Base-by-base conservation (phyloP, 257 asterid genomes). In the Solanum dulcamara region DNA sequence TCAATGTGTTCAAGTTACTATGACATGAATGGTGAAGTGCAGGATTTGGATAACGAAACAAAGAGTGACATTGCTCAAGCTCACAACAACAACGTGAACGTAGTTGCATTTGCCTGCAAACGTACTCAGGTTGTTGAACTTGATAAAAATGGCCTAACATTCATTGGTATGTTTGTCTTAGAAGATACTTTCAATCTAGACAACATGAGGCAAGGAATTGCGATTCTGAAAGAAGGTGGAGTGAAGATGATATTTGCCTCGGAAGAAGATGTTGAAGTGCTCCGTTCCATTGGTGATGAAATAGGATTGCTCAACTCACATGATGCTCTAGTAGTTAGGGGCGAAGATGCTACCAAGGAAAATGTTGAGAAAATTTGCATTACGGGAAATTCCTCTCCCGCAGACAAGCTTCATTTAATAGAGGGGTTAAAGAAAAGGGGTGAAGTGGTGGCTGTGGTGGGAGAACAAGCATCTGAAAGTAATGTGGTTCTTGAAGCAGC, bases 401-500 rank as follows among this genome's bases (percentile, higher is more conserved):
- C 83, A 2, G 85, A 86, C 87, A 88, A 81, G 88, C 32, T 44
- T 28, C 86, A 62, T 66, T 87, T 90, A 7, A 13, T 90, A 50
- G 57, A 83, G 32, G 28, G 30, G 32, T 83, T 90, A 85, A 79
- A 30, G 72, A 62, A 71, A 51, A 81, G 50, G 32, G 91, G 90
- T 6, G 46, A 87, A 17, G 85, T 87, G 51, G 91, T 90, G 51
- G 89, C 87, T 7, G 59, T 90, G 26, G 4, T 88, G 15, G 92
- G 88, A 40, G 90, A 90, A 55, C 60, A 42, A n/a, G 22, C 38
- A 2, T 90, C 85, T 48, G 90, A 72, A 44, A 38, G 35, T 40
- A 72, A 86, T 20, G 91, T 90, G 3, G 89, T 88, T 6, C 85
- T 90, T 30, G 88, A 85, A 86, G 84, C 80, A 84, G 88, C 92